Base-by-base conservation (phyloP, 495 filamentous ascomycete genomes). In the Penicillium desertorum region DNA sequence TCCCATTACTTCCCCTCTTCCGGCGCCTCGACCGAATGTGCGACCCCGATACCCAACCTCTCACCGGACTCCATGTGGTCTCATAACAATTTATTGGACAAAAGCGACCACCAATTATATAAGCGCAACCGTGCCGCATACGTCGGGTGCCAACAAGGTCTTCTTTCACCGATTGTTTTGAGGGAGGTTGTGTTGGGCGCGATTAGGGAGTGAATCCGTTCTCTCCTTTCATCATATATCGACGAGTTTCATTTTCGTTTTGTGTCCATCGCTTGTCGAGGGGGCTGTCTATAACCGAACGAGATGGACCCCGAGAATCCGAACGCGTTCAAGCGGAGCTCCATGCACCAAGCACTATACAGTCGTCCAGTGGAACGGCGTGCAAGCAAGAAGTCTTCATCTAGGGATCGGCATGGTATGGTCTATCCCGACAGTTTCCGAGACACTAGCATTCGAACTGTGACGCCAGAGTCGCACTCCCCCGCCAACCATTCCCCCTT, bases 321-420 rank as follows among this genome's bases (percentile, higher is more conserved):
- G 37, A 77, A 76, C 66, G 71, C 69, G 42, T 70, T 62, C 54
- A 74, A 76, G 58, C 71, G 76, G 60, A 74, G 71, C 60, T 79
- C 76, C 11, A 65, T 72, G 57, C 74, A 76, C 50, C 75, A 79
- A 45, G 71, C 70, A 43, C 49, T 69, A 39, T 68, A 77, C 58
- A 78, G 71, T 56, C 75, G 75, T 41, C 72, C 74, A 22, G 71
- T 81, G 61, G 76, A 81, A 66, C 72, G 78, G 19, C 72, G 79
- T 32, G 65, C 79, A 2, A 81, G 79, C 69, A 83, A 81, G 58
- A 80, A 82, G 58, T 77, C 78, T 17, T 80, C 79, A 19, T 82
- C 79, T 7, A 74, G 73, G 49, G 79, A 81, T 54, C 77, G 79
- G 32, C 78, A 80, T 64, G 79, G 78, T 42, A 80, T 79, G 67